phyloP scores from a whole-genome alignment of 2,329 filamentous ascomycete genomes.

The Colletotrichum chrysophilum region DNA sequence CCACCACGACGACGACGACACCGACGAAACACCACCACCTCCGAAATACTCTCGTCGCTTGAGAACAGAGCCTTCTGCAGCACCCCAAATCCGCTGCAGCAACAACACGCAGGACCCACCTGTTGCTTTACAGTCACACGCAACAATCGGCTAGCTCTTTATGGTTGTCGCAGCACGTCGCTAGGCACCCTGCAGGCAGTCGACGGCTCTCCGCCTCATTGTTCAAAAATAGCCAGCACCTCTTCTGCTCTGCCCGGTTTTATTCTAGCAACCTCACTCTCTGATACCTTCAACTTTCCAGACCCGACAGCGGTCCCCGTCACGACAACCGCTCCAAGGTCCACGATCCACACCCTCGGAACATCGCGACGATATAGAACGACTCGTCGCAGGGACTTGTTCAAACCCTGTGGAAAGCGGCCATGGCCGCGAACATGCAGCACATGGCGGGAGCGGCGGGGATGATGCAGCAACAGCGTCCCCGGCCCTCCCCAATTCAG shows the following conservation, averaged over 20 bases:
- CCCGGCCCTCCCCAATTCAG: slow-evolving; percentile 37
- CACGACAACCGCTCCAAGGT: background rate
- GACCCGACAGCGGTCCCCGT: background rate
- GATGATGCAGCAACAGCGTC: slow-evolving; percentile 46
- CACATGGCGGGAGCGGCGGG: slow-evolving; percentile 57
- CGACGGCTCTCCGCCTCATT: slow-evolving; percentile 25
- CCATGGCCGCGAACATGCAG: slow-evolving; percentile 66
- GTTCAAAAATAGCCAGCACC: slow-evolving; percentile 3
- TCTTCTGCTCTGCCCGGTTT: background rate
- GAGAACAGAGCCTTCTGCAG: background rate
- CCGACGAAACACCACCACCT: background rate
- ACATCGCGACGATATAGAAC: background rate
- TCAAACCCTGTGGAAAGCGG: slow-evolving; percentile 37
- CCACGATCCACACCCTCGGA: background rate
- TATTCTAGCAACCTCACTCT: background rate
- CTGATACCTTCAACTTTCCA: background rate
- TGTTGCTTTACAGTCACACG: background rate
- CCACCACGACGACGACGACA: background rate
- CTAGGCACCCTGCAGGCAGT: slow-evolving; percentile 35
- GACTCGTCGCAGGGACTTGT: slow-evolving; percentile 8
- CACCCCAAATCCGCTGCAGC: background rate
- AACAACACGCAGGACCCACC: background rate
- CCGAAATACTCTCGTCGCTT: background rate
- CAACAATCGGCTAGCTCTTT: slow-evolving; percentile 24
- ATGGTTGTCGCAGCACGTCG: slow-evolving; percentile 34